phyloP scores from a whole-genome alignment of 2,329 filamentous ascomycete genomes.

The Nannizzia gypsea region DNA sequence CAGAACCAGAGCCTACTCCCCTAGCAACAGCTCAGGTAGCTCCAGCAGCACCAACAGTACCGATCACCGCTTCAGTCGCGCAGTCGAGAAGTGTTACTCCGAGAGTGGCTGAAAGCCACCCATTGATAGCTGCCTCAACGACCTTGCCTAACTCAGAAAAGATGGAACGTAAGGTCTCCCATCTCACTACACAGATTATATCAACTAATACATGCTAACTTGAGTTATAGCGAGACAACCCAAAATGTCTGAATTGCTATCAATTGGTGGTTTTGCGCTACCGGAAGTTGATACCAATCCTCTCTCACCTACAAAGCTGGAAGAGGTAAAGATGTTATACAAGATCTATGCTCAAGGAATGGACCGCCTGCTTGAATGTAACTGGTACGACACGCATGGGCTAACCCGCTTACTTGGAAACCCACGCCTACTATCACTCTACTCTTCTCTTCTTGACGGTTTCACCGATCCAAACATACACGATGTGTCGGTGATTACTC shows the following conservation, averaged over 20 bases:
- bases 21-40: background rate
- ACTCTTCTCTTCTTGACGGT: conserved; percentile 51
- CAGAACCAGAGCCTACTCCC: conserved; percentile 1
- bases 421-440: conserved; percentile 50
- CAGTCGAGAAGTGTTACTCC: conserved; percentile 3
- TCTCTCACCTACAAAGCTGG: conserved; percentile 39
- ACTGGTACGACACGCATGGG: conserved; percentile 59
- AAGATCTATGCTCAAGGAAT: conserved; percentile 64
- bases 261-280: conserved; percentile 49
- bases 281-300: conserved; percentile 43
- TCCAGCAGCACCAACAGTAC: background rate
- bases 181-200: background rate
- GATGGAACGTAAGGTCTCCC: conserved; percentile 9
- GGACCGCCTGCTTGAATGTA: conserved; percentile 66
- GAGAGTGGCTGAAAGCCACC: background rate
- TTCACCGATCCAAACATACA: conserved; percentile 31
- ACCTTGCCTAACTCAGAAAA: conserved; percentile 9
- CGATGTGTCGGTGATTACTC: conserved; percentile 28
- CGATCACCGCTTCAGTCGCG: background rate
- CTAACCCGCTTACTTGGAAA: conserved; percentile 44
- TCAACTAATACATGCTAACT: background rate
- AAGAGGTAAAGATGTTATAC: conserved; percentile 61
- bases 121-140: conserved; percentile 10
- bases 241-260: conserved; percentile 61
- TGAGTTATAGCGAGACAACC: conserved; percentile 47